Percentiles rank a stretch among this genome's conserved stretches.
phyloP scores from a whole-genome alignment of 805 yeast species.

The Candida chauliodis region DNA sequence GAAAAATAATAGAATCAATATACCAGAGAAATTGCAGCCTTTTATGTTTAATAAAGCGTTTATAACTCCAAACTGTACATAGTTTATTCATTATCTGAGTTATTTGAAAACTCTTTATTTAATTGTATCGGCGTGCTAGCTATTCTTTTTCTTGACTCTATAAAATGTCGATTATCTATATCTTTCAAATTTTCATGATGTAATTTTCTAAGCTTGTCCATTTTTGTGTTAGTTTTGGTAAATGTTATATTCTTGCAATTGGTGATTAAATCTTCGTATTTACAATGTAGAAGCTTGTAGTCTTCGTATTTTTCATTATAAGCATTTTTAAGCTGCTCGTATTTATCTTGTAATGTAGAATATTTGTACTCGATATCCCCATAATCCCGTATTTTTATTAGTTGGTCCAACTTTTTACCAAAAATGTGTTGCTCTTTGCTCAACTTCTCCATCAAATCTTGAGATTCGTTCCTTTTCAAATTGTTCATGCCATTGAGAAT shows the following conservation, averaged over 20 bases:
- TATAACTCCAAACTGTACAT: constrained; percentile 8
- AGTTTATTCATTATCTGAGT: constrained; percentile 10
- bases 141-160: constrained; percentile 18
- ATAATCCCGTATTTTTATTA: neutral
- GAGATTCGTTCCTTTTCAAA: neutral
- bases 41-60: constrained; percentile 64
- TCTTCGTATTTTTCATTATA: constrained; percentile 24
- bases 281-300: constrained; percentile 18
- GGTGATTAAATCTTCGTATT: constrained; percentile 18
- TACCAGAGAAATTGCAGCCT: constrained; percentile 67
- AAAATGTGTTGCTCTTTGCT: neutral
- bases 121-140: constrained; percentile 23
- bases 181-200: constrained; percentile 10
- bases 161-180: constrained; percentile 4
- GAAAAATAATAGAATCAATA: constrained; percentile 44
- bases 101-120: constrained; percentile 3
- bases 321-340: constrained; percentile 15
- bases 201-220: constrained; percentile 11
- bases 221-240: constrained; percentile 4
- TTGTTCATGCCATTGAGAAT: constrained; percentile 8
- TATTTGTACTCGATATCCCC: constrained; percentile 7
- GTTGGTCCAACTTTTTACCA: neutral
- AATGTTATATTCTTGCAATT: constrained; percentile 6
- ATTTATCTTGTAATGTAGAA: constrained; percentile 16
- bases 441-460: neutral